These are phyloP conservation scores for Erodium chrysanthum DNA, from an alignment of 441 rosid genomes.

Conservation along the genomic window DNA sequence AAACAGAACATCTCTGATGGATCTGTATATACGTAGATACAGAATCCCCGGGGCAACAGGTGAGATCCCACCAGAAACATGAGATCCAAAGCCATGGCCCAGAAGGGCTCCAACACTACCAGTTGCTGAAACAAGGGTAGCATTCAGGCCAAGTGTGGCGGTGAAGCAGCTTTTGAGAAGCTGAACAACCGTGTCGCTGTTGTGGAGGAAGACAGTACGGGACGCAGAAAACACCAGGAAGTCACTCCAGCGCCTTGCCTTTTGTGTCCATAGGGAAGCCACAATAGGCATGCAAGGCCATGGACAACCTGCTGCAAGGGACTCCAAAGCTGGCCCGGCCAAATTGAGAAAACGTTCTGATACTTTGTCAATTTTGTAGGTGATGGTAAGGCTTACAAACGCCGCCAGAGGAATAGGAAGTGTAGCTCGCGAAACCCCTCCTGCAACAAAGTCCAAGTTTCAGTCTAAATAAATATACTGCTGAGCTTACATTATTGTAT, in stretches of 20 bases:
- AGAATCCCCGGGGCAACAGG: conserved; percentile 79
- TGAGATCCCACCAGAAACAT: conserved; percentile 55
- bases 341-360: conserved; percentile 66
- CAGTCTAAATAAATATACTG: conserved; percentile 16
- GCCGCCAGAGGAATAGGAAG: conserved; percentile 75
- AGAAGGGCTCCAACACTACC: conserved; percentile 74
- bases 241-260: conserved; percentile 79
- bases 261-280: conserved; percentile 72
- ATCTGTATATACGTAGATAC: conserved; percentile 54
- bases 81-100: conserved; percentile 75
- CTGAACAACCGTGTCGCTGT: conserved; percentile 52
- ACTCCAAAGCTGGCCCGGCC: conserved; percentile 71
- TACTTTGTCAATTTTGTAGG: conserved; percentile 62
- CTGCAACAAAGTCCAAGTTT: conserved; percentile 28
- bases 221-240: conserved; percentile 71
- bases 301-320: conserved; percentile 71
- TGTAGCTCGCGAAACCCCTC: conserved; percentile 53
- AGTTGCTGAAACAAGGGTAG: conserved; percentile 37
- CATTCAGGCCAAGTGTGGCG: conserved; percentile 51
- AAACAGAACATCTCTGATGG: conserved; percentile 46
- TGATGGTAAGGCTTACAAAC: conserved; percentile 66
- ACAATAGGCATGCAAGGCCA: conserved; percentile 88
- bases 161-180: conserved; percentile 68
- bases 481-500: too few relatives aligned
- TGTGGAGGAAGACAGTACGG: conserved; percentile 67